Conservation (phyloP, 441 rosid species). For the Erodium trifolium region DNA sequence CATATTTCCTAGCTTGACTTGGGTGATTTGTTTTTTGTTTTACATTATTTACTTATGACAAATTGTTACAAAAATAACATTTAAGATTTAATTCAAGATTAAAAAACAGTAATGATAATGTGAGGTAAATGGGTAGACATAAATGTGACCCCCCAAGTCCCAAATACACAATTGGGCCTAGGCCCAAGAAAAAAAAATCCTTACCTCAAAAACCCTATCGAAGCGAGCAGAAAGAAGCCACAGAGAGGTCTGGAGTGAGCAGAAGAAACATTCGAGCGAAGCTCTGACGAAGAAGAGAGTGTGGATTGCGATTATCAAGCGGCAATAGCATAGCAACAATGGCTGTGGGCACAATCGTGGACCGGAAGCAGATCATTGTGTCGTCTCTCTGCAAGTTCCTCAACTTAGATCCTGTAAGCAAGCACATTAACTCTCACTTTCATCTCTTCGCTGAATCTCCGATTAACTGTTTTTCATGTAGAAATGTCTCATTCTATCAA, state of each 20-base stretch:
- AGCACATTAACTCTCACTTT: background rate
- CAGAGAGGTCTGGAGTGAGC: background rate
- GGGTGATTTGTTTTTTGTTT: no score
- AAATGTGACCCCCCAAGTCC: no score
- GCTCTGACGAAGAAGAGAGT: background rate
- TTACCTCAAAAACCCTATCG: background rate
- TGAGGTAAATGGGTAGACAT: no score
- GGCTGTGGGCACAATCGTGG: background rate
- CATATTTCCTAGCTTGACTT: no score
- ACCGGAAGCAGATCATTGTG: slow-evolving; percentile 39
- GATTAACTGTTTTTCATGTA: no score
- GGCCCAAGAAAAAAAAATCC: background rate
- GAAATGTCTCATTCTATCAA: no score
- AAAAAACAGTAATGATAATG: no score
- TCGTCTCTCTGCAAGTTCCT: slow-evolving; percentile 53
- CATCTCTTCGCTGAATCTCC: background rate
- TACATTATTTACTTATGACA: no score
- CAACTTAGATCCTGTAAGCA: slow-evolving; percentile 41
- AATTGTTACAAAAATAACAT: no score
- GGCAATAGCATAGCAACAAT: background rate
- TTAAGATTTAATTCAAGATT: no score
- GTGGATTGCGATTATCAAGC: background rate
- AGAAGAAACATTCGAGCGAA: background rate
- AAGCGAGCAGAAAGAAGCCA: background rate
- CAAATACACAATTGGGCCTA: background rate